Evolutionary conservation across 2,329 filamentous ascomycete genomes (phyloP), one percentile per base, ranked within the genome.

Genomic region (Colletotrichum brevisporum): DNA sequence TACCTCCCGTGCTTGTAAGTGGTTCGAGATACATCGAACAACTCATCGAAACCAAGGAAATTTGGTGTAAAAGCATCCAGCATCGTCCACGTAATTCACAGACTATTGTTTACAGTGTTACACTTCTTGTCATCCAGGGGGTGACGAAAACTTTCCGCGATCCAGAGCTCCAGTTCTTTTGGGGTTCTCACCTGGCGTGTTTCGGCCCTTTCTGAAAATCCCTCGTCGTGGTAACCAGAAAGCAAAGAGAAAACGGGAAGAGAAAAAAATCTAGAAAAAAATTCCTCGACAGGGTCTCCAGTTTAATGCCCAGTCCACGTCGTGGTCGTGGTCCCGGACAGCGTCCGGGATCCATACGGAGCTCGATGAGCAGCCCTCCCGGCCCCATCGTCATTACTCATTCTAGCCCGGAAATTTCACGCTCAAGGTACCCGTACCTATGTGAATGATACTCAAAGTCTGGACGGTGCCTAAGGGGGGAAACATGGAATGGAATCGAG

Each of bases 351-450:
- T 24, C 67, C 67, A 69, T 62, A 67, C 67, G 67, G 67, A 69
- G 67, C 67, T 69, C 62, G 24, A 51, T 56, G 67, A 62, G 55
- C 63, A 60, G 24, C 62, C 67, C 52, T 36, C 31, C 55, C 55
- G 51, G 67, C 48, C 63, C 67, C 67, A 69, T 67, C 26, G 18
- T 57, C 67, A 67, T 69, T 69, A 69, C 67, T 69, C 67, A 56
- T 69, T 67, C 51, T 60, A 61, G 63, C 50, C 39, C n/a, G 55
- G 45, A 61, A 16, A 36, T 36, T 47, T 61, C 61, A 66, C 62
- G 21, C 62, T 67, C 62, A 59, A 18, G 6, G 9, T 24, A 24
- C 21, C 21, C 21, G 21, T 24, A 24, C 21, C 21, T 24, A 24
- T 24, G 2, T 24, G 21, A 3, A 24, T 24, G 2, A 36, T 9